phyloP scores from a whole-genome alignment of 2,329 filamentous ascomycete genomes.

The Rutstroemia sp. region DNA sequence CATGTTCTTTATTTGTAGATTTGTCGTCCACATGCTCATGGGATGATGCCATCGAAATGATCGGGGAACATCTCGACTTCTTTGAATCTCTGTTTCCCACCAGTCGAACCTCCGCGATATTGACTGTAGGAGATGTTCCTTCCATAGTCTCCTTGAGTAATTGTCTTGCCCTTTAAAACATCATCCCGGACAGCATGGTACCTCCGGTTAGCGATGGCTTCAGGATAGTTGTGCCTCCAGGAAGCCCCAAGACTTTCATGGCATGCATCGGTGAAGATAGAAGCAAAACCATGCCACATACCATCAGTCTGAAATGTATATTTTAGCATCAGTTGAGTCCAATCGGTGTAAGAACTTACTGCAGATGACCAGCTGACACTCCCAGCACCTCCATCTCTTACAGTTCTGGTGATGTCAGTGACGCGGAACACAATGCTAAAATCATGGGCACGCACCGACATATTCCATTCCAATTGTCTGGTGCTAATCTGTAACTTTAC shows the following conservation, averaged over 20 bases:
- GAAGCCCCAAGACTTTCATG: not conserved
- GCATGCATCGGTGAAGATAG: not conserved
- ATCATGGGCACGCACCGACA: not conserved
- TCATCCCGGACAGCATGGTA: not conserved
- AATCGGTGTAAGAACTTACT: too few species aligned
- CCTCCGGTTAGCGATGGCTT: not conserved
- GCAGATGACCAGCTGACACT: not conserved
- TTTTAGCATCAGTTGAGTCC: too few species aligned
- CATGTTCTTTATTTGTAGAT: slow-evolving; percentile 28
- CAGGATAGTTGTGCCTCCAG: not conserved
- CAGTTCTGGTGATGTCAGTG: not conserved
- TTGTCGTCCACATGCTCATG: slow-evolving; percentile 30
- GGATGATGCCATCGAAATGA: slow-evolving; percentile 35
- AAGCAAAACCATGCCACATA: not conserved
- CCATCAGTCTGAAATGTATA: not conserved
- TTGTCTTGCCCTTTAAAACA: not conserved
- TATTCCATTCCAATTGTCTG: not conserved
- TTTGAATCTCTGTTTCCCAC: slow-evolving; percentile 38
- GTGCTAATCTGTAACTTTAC: not conserved
- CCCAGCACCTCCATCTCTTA: not conserved
- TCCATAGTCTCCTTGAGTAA: slow-evolving; percentile 21
- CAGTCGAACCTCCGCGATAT: slow-evolving; percentile 32
- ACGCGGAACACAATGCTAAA: not conserved
- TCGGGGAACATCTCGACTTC: slow-evolving; percentile 37
- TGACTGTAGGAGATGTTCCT: slow-evolving; percentile 30